Conservation (phyloP, 2,329 filamentous ascomycete genomes). For the Trichoderma sp. region DNA sequence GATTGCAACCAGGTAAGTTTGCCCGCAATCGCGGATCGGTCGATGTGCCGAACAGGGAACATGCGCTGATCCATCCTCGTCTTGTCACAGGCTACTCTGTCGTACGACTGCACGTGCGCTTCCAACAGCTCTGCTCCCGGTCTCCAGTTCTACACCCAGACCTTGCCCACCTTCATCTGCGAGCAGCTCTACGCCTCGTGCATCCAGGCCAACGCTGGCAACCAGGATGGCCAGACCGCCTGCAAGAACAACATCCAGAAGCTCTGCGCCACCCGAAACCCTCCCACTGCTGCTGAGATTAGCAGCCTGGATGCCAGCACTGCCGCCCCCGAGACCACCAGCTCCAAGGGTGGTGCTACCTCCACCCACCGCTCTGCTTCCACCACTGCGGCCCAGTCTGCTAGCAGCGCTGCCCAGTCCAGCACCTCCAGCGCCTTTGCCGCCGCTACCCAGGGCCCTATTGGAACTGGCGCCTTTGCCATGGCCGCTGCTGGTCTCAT, state of each 20-base stretch:
- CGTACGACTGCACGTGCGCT: slow-evolving; percentile 48
- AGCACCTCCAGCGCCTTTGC: slow-evolving; percentile 33
- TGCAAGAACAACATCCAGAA: slow-evolving; percentile 48
- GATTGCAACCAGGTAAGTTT: slow-evolving; percentile 45
- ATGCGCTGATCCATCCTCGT: slow-evolving; percentile 16
- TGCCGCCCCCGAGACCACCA: slow-evolving; percentile 24
- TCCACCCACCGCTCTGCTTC: slow-evolving; percentile 22
- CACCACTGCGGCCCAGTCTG: slow-evolving; percentile 14
- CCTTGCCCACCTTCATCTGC: slow-evolving; percentile 53
- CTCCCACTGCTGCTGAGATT: slow-evolving; percentile 34
- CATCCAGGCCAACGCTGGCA: slow-evolving; percentile 41
- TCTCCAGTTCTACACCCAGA: slow-evolving; percentile 52
- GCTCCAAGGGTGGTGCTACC: slow-evolving; percentile 26
- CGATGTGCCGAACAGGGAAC: slow-evolving; percentile 2
- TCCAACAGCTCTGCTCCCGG: slow-evolving; percentile 48
- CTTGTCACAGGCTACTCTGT: slow-evolving; percentile 38
- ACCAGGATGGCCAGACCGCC: slow-evolving; percentile 42
- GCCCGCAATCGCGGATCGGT: slow-evolving; percentile 1
- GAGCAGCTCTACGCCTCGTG: slow-evolving; percentile 47
- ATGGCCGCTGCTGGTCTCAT: slow-evolving; percentile 48
- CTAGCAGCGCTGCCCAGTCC: slow-evolving; percentile 33
- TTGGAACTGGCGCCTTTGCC: slow-evolving; percentile 44
- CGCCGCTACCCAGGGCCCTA: slow-evolving; percentile 42
- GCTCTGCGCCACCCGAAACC: slow-evolving; percentile 42
- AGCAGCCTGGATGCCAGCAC: slow-evolving; percentile 21